phyloP scores from a whole-genome alignment of 2,329 filamentous ascomycete species.

The Berkeleyomyces basicola region DNA sequence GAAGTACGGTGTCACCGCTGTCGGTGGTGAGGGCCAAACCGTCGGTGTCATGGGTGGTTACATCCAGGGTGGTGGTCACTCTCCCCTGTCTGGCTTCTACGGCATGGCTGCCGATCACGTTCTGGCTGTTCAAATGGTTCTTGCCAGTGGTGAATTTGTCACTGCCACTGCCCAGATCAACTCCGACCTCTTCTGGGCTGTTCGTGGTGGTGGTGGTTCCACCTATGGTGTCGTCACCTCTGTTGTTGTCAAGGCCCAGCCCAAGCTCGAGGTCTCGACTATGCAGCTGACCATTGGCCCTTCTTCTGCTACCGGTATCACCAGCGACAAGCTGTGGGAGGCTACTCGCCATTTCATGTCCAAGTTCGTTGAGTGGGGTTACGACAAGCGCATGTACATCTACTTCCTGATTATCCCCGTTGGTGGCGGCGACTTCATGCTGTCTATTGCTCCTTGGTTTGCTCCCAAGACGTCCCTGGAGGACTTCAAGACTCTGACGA shows the following conservation, averaged over 20 bases:
- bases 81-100: constrained; percentile 22
- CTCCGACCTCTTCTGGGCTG: constrained; percentile 32
- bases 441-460: constrained; percentile 20
- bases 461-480: constrained; percentile 17
- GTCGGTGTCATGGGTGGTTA: constrained; percentile 40
- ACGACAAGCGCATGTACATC: constrained; percentile 12
- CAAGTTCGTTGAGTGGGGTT: constrained; percentile 15
- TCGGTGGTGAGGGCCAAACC: constrained; percentile 23
- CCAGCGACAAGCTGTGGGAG: constrained; percentile 22
- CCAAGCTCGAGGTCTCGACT: constrained; percentile 21
- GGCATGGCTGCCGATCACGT: constrained; percentile 35
- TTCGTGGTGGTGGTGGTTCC: constrained; percentile 29
- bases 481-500: constrained; percentile 21
- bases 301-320: constrained; percentile 21
- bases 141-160: constrained; percentile 27
- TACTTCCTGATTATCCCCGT: constrained; percentile 18
- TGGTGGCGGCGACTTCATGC: constrained; percentile 19
- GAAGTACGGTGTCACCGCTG: constrained; percentile 16
- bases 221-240: constrained; percentile 29
- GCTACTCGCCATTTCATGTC: constrained; percentile 23
- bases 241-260: constrained; percentile 22
- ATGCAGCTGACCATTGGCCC: constrained; percentile 18
- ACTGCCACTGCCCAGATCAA: constrained; percentile 27
- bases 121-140: constrained; percentile 31
- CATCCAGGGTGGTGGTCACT: constrained; percentile 39